Percentiles rank a stretch among this genome's conserved stretches.
Evolutionary conservation across 1,139 yeast genomes (phyloP).

Genomic region (Hyphopichia wangnamkhiaoensis): DNA sequence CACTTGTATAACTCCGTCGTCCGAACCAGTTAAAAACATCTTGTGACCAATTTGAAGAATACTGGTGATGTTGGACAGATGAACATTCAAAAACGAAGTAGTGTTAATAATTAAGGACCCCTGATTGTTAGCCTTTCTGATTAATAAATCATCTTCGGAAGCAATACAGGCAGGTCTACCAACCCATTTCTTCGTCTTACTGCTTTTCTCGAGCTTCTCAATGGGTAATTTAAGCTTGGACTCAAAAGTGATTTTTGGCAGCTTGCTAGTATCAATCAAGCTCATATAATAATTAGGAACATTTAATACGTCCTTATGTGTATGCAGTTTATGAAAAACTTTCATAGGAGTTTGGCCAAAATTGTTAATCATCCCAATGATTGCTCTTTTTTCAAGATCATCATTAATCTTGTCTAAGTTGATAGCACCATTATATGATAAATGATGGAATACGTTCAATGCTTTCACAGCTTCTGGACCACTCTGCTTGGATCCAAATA

Average conservation of each 20-base stretch:
- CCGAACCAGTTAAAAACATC: conserved; percentile 52
- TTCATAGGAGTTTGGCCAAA: conserved; percentile 88
- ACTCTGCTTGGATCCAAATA: conserved; percentile 77
- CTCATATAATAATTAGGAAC: conserved; percentile 37
- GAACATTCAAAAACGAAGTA: conserved; percentile 42
- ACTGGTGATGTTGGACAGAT: conserved; percentile 33
- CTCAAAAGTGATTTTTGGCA: conserved; percentile 36
- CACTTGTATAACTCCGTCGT: conserved; percentile 55
- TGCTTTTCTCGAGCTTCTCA: conserved; percentile 36
- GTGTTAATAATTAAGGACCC: conserved; percentile 46
- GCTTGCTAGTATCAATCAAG: conserved; percentile 16
- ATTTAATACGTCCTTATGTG: conserved; percentile 42
- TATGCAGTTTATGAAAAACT: conserved; percentile 66
- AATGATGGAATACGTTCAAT: conserved; percentile 75
- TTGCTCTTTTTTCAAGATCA: conserved; percentile 70
- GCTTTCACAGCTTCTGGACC: conserved; percentile 67
- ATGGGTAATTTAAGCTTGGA: conserved; percentile 38
- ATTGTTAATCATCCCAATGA: conserved; percentile 81
- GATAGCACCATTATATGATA: conserved; percentile 81
- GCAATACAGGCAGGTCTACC: conserved; percentile 43
- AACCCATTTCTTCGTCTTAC: conserved; percentile 39
- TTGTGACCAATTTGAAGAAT: conserved; percentile 39
- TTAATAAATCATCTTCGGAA: conserved; percentile 39
- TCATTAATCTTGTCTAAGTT: conserved; percentile 72
- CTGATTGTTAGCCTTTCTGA: conserved; percentile 33